Percentiles rank a stretch among this genome's conserved stretches.
Evolutionary conservation across 1,139 yeast species (phyloP).

Genomic region (Suhomyces bolitotheri): DNA sequence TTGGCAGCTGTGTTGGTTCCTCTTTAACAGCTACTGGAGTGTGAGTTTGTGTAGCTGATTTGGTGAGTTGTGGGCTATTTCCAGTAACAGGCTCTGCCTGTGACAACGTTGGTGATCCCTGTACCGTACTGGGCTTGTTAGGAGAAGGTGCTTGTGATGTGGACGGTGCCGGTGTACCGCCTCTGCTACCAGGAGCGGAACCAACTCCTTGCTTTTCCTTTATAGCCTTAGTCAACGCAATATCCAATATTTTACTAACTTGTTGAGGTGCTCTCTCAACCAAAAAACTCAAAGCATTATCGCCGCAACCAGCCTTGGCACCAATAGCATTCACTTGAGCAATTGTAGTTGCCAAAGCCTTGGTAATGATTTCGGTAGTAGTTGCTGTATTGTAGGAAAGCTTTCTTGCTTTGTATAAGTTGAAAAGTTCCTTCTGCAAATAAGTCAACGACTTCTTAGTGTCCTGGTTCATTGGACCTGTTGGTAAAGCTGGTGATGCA

Average conservation of each 20-base stretch:
- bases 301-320: slow-evolving; percentile 77
- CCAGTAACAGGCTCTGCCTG: neutral
- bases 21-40: no score
- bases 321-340: slow-evolving; percentile 89
- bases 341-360: slow-evolving; percentile 88
- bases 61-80: no score
- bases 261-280: slow-evolving; percentile 89
- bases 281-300: slow-evolving; percentile 75
- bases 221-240: slow-evolving; percentile 79
- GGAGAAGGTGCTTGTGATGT: slow-evolving; percentile 10
- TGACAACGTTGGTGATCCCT: neutral
- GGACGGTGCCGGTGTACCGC: slow-evolving; percentile 29
- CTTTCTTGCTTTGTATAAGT: slow-evolving; percentile 67
- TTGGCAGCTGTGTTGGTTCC: no score
- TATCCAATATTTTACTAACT: slow-evolving; percentile 76
- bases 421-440: slow-evolving; percentile 69
- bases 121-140: slow-evolving; percentile 1
- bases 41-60: no score
- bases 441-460: slow-evolving; percentile 66
- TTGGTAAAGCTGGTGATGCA: slow-evolving; percentile 17
- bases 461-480: slow-evolving; percentile 46
- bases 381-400: slow-evolving; percentile 66
- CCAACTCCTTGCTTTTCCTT: slow-evolving; percentile 51
- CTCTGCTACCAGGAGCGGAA: slow-evolving; percentile 27
- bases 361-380: slow-evolving; percentile 80